Base-by-base conservation (phyloP, 805 yeast species). In the Wickerhamomyces tratensis region DNA sequence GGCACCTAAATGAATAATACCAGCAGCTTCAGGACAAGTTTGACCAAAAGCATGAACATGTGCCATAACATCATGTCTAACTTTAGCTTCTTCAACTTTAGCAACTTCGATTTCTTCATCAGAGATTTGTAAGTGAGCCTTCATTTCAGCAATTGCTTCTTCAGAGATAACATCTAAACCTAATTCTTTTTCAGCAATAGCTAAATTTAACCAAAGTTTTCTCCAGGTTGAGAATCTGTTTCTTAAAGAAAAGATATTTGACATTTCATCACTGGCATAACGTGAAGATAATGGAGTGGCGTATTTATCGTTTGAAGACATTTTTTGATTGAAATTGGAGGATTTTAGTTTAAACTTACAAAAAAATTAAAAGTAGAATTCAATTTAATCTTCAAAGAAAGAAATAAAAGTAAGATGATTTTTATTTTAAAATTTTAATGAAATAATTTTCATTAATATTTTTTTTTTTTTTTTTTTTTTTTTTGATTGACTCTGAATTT, bases 31-130 rank as follows among this genome's bases (percentile, higher is more conserved):
- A 15, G 98, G 98, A 56, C 95, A 86, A 13, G 86, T 79, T 55
- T 81, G 74, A 52, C 98, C 98, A 62, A 85, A 93, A 45, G 83
- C 86, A 61, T 93, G 98, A 44, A 93, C 98, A 56, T 93, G 98
- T 43, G 98, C 96, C 98, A 93, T 93, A 54, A 93, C 98, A 62
- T 93, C 98, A 65, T 93, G 98, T 71, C 98, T 85, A 45, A 93
- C 98, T 63, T 84, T 88, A 41, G 98, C 96, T 67, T 93, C 98
- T 68, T 93, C 97, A 52, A 76, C 78, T 45, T 89, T 70, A 37
- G 98, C 98, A 44, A 72, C 84, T 44, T 73, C 87, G 49, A 93
- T 87, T 59, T 94, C 98, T 53, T 86, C 94, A 62, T 91, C 97
- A 8, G 96, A 81, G 67, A 93, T 88, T 40, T 65, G 74, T 56